Percentiles rank a stretch among this genome's conserved stretches.
Evolutionary conservation across 805 yeast genomes (phyloP).

Genomic region (Crinitomyces ghanaensis): DNA sequence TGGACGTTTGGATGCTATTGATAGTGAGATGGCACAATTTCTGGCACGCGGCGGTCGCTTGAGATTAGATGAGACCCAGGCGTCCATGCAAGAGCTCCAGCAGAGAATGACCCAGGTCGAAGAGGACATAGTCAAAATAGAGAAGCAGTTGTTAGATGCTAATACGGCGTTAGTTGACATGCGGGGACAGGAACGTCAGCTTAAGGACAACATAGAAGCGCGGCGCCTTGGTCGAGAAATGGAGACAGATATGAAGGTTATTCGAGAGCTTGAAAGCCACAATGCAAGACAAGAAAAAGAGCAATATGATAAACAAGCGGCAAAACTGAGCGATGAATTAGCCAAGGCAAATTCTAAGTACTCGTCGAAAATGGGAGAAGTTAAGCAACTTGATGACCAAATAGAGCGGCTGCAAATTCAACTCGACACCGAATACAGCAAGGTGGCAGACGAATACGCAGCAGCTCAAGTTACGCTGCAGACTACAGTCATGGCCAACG

Average conservation of each 20-base stretch:
- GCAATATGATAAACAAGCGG: slow-evolving; percentile 48
- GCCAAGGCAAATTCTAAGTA: slow-evolving; percentile 49
- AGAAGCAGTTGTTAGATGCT: slow-evolving; percentile 19
- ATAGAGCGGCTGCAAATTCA: slow-evolving; percentile 44
- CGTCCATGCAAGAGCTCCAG: slow-evolving; percentile 19
- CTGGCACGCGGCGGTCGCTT: slow-evolving; percentile 7
- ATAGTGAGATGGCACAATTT: slow-evolving; percentile 9
- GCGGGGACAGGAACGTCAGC: slow-evolving; percentile 47
- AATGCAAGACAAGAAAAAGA: slow-evolving; percentile 52
- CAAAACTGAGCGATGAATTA: slow-evolving; percentile 36
- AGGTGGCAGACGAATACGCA: slow-evolving; percentile 52
- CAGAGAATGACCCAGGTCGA: slow-evolving; percentile 16
- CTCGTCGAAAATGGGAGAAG: slow-evolving; percentile 76
- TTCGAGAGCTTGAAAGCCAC: slow-evolving; percentile 37
- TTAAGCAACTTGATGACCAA: slow-evolving; percentile 71
- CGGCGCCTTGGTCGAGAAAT: slow-evolving; percentile 34
- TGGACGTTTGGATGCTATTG: too few species aligned
- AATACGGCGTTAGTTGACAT: slow-evolving; percentile 43
- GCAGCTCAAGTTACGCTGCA: slow-evolving; percentile 67
- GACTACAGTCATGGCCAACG: slow-evolving; percentile 61
- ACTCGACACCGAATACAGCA: slow-evolving; percentile 55
- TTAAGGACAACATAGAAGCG: slow-evolving; percentile 54
- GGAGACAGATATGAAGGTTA: slow-evolving; percentile 27
- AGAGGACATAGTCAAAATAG: slow-evolving; percentile 13
- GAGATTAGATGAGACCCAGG: slow-evolving; percentile 14